Evolutionary conservation across 176 grass and related monocot species (phyloP).

Genomic region (Sorghum bicolor): DNA sequence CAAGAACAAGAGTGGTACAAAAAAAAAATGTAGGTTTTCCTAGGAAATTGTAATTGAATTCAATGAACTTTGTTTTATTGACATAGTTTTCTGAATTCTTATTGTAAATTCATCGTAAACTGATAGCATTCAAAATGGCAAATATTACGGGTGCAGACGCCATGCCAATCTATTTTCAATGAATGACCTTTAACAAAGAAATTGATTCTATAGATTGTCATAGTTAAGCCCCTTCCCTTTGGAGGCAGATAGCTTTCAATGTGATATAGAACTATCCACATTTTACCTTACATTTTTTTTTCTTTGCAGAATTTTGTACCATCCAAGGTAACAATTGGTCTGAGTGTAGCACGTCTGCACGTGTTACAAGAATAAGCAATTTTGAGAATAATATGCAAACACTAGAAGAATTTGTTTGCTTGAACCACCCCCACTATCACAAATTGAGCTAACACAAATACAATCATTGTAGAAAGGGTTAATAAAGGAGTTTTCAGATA

Average conservation of each 20-base stretch:
- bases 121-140: not conserved
- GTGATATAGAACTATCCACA: slow-evolving; percentile 23
- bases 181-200: not conserved
- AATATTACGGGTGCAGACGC: not conserved
- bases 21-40: not conserved
- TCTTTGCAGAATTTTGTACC: not conserved
- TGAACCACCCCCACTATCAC: not conserved
- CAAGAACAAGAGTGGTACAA: not conserved
- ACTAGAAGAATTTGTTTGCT: not conserved
- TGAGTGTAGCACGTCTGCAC: not conserved
- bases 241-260: not conserved
- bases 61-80: not conserved
- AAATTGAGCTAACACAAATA: slow-evolving; percentile 19
- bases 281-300: not conserved
- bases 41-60: not conserved
- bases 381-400: not conserved
- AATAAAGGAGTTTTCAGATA: slow-evolving; percentile 1
- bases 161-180: not conserved
- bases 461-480: not conserved
- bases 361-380: not conserved
- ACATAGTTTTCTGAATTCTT: not conserved
- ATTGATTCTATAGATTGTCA: not conserved
- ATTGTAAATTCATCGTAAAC: not conserved
- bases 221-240: not conserved
- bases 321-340: slow-evolving; percentile 10